These are phyloP conservation scores for Tothia fuscella DNA, from an alignment of 2,329 filamentous ascomycete species.

Conservation along the genomic window DNA sequence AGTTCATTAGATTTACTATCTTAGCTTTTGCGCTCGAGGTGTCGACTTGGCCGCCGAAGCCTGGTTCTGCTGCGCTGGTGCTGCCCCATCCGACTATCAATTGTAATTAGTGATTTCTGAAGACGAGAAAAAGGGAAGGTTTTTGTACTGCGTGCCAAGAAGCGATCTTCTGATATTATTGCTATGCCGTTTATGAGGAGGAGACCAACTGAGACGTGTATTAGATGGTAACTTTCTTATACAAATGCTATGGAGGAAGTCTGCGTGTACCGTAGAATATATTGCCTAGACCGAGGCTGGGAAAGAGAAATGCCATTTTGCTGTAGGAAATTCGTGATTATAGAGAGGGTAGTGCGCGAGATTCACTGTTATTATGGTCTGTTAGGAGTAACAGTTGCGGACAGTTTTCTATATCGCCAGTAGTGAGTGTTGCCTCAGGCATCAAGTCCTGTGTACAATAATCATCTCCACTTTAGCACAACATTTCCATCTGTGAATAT, in stretches of 20 bases:
- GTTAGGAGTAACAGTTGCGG: too few relatives aligned
- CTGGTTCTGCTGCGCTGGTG: constrained; percentile 50
- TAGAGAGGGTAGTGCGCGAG: not conserved
- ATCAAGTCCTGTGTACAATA: too few relatives aligned
- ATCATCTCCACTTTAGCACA: too few relatives aligned
- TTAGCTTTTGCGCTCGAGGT: constrained; percentile 76
- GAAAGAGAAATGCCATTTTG: constrained; percentile 9
- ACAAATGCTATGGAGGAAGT: not conserved
- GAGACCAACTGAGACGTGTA: constrained; percentile 48
- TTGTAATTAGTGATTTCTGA: not conserved
- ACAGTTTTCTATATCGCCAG: too few relatives aligned
- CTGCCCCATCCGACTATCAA: constrained; percentile 65
- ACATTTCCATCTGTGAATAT: too few relatives aligned
- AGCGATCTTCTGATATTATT: constrained; percentile 87
- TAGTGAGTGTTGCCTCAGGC: too few relatives aligned
- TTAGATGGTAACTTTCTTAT: constrained; percentile 7
- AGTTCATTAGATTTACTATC: constrained; percentile 79
- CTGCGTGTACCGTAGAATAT: constrained; percentile 62
- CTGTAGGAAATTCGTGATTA: not conserved
- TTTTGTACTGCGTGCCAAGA: constrained; percentile 66
- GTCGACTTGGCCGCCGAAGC: constrained; percentile 60
- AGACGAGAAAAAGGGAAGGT: not conserved
- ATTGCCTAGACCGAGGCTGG: constrained; percentile 49
- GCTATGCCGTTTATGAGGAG: constrained; percentile 91
- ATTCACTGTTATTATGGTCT: too few relatives aligned